Percentiles rank a stretch among this genome's conserved stretches.
These are phyloP conservation scores for Pythium pyrilobum DNA, from an alignment of 352 stramenopile genomes.

Conservation along the genomic window DNA sequence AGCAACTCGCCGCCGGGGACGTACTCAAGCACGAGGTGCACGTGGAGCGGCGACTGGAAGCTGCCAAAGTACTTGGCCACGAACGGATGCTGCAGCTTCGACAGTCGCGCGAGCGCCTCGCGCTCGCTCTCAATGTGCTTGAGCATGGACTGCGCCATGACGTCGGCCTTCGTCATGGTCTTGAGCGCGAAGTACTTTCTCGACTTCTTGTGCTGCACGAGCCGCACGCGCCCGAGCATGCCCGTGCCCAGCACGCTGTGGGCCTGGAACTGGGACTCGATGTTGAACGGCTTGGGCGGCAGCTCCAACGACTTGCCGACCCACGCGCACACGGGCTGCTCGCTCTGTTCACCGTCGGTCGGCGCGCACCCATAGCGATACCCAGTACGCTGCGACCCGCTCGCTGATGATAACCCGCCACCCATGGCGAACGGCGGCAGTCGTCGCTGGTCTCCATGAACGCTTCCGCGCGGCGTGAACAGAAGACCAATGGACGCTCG, in stretches of 20 bases:
- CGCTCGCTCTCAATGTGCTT: slow-evolving; percentile 50
- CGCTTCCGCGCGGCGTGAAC: too few species aligned
- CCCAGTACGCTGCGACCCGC: neutral
- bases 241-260: slow-evolving; percentile 58
- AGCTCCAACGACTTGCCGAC: slow-evolving; percentile 48
- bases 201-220: slow-evolving; percentile 55
- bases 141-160: slow-evolving; percentile 53
- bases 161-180: slow-evolving; percentile 63
- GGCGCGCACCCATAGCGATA: slow-evolving; percentile 12
- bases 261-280: slow-evolving; percentile 55
- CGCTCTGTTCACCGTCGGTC: neutral
- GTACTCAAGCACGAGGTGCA: slow-evolving; percentile 72
- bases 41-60: slow-evolving; percentile 46
- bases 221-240: slow-evolving; percentile 64
- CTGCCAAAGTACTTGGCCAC: slow-evolving; percentile 54
- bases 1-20: slow-evolving; percentile 64
- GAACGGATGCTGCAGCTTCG: slow-evolving; percentile 39
- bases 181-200: slow-evolving; percentile 69
- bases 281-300: slow-evolving; percentile 44
- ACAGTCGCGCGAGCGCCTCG: slow-evolving; percentile 37
- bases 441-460: neutral
- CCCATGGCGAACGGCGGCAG: slow-evolving; percentile 6
- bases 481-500: too few species aligned
- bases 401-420: slow-evolving; percentile 6
- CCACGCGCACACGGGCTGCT: slow-evolving; percentile 22